These are phyloP conservation scores for Dysphania ambrosioides DNA, from an alignment of 148 eudicot genomes.

Conservation along the genomic window DNA sequence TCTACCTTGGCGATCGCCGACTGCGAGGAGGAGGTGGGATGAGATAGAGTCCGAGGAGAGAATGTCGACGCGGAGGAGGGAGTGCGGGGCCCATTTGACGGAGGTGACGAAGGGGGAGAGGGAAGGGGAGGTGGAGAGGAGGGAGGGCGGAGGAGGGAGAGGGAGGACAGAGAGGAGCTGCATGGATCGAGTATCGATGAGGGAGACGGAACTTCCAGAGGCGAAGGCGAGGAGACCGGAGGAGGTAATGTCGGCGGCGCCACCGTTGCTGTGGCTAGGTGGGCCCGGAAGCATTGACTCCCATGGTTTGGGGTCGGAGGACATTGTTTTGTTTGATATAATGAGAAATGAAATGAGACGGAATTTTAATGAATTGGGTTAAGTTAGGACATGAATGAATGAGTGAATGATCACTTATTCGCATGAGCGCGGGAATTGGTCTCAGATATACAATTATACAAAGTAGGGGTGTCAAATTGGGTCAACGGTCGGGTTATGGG, in stretches of 20 bases:
- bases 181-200: slow-evolving; percentile 74
- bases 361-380: too few species aligned
- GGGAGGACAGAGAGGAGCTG: slow-evolving; percentile 73
- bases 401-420: too few species aligned
- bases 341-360: too few species aligned
- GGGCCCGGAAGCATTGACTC: slow-evolving; percentile 85
- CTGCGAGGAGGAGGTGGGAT: slow-evolving; percentile 59
- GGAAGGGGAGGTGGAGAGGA: slow-evolving; percentile 33
- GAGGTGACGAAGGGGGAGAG: slow-evolving; percentile 85
- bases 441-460: too few species aligned
- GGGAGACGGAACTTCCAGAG: slow-evolving; percentile 70
- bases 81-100: slow-evolving; percentile 70
- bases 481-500: too few species aligned
- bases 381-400: too few species aligned
- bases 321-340: too few species aligned
- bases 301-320: slow-evolving; percentile 37
- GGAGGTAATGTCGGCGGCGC: slow-evolving; percentile 59
- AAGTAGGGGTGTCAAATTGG: too few species aligned
- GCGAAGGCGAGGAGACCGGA: slow-evolving; percentile 86
- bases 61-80: slow-evolving; percentile 46
- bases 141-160: slow-evolving; percentile 63
- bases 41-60: slow-evolving; percentile 37
- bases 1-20: slow-evolving; percentile 88
- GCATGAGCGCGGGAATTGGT: too few species aligned
- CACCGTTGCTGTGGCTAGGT: slow-evolving; percentile 77